These are phyloP conservation scores for Nicotiana tomentosiformis DNA, from an alignment of 257 asterid species.

Conservation along the genomic window DNA sequence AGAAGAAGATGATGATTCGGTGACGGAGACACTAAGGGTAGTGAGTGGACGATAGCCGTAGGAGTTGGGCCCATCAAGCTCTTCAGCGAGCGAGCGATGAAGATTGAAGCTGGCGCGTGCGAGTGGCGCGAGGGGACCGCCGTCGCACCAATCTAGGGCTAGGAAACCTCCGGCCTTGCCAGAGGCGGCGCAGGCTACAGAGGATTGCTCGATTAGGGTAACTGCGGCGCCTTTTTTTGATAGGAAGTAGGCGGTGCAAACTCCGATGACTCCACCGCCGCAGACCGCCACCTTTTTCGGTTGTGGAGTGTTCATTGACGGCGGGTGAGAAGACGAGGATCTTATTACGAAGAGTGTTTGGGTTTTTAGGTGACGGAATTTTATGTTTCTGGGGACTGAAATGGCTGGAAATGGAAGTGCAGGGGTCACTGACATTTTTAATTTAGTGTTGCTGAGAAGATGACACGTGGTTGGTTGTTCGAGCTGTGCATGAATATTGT, in stretches of 20 bases:
- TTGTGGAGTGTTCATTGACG: conserved; percentile 35
- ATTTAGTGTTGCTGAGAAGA: not conserved
- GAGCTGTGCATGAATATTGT: not conserved
- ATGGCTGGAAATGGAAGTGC: not conserved
- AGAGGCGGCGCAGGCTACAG: conserved; percentile 88
- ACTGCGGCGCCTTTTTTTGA: conserved; percentile 68
- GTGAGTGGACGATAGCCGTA: conserved; percentile 85
- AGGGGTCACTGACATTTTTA: conserved; percentile 16
- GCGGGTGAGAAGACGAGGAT: conserved; percentile 20
- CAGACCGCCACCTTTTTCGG: conserved; percentile 68
- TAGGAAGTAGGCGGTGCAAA: conserved; percentile 79
- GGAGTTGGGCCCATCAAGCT: conserved; percentile 63
- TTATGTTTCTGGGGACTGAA: not conserved
- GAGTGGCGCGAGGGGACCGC: conserved; percentile 53
- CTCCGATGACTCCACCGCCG: conserved; percentile 97
- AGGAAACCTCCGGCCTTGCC: conserved; percentile 95
- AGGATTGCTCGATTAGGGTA: conserved; percentile 74
- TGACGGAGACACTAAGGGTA: conserved; percentile 53
- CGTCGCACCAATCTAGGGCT: conserved; percentile 89
- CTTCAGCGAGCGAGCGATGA: conserved; percentile 70
- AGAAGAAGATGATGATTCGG: conserved; percentile 39
- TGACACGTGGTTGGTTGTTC: not conserved
- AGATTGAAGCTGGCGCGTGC: conserved; percentile 91
- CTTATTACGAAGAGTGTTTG: conserved; percentile 10
- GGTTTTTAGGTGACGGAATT: conserved; percentile 14